Base-by-base conservation (phyloP, 768 basidiomycete genomes). In the Arthromyces matolae region DNA sequence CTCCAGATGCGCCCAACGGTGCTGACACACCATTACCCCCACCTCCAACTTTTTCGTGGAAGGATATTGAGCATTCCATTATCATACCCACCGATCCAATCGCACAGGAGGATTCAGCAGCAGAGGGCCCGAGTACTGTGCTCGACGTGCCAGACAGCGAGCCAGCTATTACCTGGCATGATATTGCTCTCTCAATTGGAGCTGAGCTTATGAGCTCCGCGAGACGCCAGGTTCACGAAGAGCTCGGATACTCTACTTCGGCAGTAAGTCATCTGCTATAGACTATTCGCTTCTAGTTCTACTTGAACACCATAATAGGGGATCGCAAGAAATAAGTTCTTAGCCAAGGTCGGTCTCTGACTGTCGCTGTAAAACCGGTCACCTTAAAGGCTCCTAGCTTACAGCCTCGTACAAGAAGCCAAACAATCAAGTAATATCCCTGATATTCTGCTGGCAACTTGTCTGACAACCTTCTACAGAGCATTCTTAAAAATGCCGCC, bases 341-440 rank as follows among this genome's bases (percentile, higher is more conserved):
- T 98, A 20, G 89, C 96, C 0, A 99, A 99, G 78, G 92, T 90
- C 45, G 60, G 42, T 7, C 10, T 29, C n/a, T 18, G n/a, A 13
- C 6, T 10, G 18, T 25, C 8, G 52, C 46, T 49, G 46, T 46
- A 14, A 22, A 18, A 25, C 23, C 29, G 32, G 29, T n/a, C 33
- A 29, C 43, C 42, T 53, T 14, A 55, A 49, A 20, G 45, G 45
- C 24, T 12, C n/a, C 16, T 49, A 94, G 89, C 77, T 99, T 14
- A 80, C 83, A 29, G 93, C 93, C 7, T 95, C 91, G 1, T 93
- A 90, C 71, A 85, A 84, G 70, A 99, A 99, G 62, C 90, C 88
- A 0, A 85, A 90, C 50, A 84, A 77, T 38, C 93, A 95, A 71
- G 93, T 87, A 55, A 41, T 50, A 42, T 28, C 46, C 29, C n/a